Conservation (phyloP, 1,284 basidiomycete genomes). For the Cryptococcus neoformans region DNA sequence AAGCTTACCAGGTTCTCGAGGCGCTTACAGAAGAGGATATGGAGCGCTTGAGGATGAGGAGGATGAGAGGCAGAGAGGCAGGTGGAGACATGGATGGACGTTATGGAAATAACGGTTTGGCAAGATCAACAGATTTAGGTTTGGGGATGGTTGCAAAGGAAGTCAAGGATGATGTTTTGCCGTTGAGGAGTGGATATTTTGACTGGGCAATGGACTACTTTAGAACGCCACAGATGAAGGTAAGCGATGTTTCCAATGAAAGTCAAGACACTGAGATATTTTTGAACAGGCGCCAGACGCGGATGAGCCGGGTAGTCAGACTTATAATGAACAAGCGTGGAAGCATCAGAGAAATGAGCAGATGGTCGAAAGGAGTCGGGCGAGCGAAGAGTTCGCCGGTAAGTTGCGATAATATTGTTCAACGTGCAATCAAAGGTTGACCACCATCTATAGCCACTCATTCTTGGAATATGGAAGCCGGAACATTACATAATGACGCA, state of each 20-base stretch:
- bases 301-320: slow-evolving; percentile 89
- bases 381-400: slow-evolving; percentile 66
- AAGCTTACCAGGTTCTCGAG: slow-evolving; percentile 74
- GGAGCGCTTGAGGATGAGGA: slow-evolving; percentile 71
- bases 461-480: slow-evolving; percentile 77
- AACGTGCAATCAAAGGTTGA: neutral
- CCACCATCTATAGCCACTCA: slow-evolving; percentile 49
- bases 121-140: slow-evolving; percentile 41
- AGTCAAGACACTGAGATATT: slow-evolving; percentile 1
- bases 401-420: slow-evolving; percentile 38
- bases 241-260: slow-evolving; percentile 56
- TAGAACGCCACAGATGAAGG: slow-evolving; percentile 96
- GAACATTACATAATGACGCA: slow-evolving; percentile 66
- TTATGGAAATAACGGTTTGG: slow-evolving; percentile 41
- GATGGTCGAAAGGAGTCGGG: slow-evolving; percentile 62
- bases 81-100: slow-evolving; percentile 41
- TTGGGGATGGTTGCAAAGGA: slow-evolving; percentile 50
- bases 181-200: slow-evolving; percentile 87
- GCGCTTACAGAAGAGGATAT: slow-evolving; percentile 86
- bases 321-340: slow-evolving; percentile 97
- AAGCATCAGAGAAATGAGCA: slow-evolving; percentile 86
- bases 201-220: slow-evolving; percentile 98
- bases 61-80: slow-evolving; percentile 52
- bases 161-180: slow-evolving; percentile 59
- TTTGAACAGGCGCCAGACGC: slow-evolving; percentile 88